Percentiles rank a stretch among this genome's conserved stretches.
phyloP scores from a whole-genome alignment of 2,329 filamentous ascomycete genomes.

The Tympanopsis confertula region DNA sequence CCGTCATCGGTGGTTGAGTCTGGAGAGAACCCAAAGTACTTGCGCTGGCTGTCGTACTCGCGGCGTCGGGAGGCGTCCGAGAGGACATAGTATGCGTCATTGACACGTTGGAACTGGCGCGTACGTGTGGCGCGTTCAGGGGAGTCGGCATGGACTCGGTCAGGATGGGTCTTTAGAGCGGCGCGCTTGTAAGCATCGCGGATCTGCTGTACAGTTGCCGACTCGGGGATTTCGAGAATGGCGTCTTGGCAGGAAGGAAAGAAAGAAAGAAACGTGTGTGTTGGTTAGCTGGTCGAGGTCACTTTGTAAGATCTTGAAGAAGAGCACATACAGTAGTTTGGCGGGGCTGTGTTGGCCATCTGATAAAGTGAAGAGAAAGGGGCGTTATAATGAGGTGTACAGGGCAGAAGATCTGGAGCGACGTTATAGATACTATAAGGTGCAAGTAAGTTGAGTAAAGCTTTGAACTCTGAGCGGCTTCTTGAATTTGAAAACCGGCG shows the following conservation, averaged over 20 bases:
- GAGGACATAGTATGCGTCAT: conserved; percentile 86
- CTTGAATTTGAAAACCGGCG: no score
- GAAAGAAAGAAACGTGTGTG: conserved; percentile 4
- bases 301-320: conserved; percentile 2
- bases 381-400: no score
- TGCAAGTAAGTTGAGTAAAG: no score
- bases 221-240: conserved; percentile 61
- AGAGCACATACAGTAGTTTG: conserved; percentile 42
- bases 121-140: conserved; percentile 75
- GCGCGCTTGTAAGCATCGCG: conserved; percentile 91
- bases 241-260: conserved; percentile 39
- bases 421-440: conserved; percentile 7
- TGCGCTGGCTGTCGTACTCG: conserved; percentile 72
- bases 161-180: conserved; percentile 84
- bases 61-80: conserved; percentile 66
- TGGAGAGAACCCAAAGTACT: conserved; percentile 36
- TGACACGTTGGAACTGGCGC: conserved; percentile 79
- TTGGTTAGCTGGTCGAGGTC: conserved; percentile 1
- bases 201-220: conserved; percentile 71
- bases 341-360: conserved; percentile 26
- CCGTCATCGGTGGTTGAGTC: conserved; percentile 27
- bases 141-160: conserved; percentile 73
- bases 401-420: conserved; percentile 12
- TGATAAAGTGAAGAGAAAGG: conserved; percentile 8
- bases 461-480: no score